Base-by-base conservation (phyloP, 345 rosid species). In the Pelargonium nanum region DNA sequence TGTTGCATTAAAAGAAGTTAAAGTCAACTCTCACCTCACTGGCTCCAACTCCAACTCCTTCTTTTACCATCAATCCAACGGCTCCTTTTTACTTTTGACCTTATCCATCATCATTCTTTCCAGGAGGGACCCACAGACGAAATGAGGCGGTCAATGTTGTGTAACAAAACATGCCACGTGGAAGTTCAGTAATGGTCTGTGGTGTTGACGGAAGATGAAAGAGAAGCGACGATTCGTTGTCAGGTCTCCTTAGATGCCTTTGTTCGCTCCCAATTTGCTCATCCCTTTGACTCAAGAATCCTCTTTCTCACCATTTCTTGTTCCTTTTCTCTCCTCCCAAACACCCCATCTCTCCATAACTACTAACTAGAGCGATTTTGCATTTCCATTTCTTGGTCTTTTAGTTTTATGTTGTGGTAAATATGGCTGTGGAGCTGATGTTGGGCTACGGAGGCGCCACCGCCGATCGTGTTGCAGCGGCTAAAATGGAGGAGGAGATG, bases 391-490 rank as follows among this genome's bases (percentile, higher is more conserved):
- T 28, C 32, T 28, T 3, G 4, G 3, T 28, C 3, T 3, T 28
- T 28, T 28, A 28, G 32, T 28, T 28, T 3, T n/a, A 45, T 9
- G 44, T 72, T 68, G 56, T 63, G 54, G 45, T 26, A 63, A 67
- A 56, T 28, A 86, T 86, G 93, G 83, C 93, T 3, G 85, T 86
- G 70, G 81, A 86, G 65, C 74, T 80, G 64, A 78, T 86, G 82
- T 75, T 72, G 82, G 80, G 82, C 17, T 70, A 25, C 65, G 74
- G 72, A n/a, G 72, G 65, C 44, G 77, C 75, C 64, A 17, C 48
- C 48, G 40, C 48, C 48, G 48, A 40, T 17, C 3, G 77, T 48
- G 75, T 75, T 53, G 15, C 48, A 17, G 48, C 48, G 48, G 68
- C 75, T 0, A 57, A 59, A 2, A 78, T 72, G 26, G 54, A 72